Conservation (phyloP, 2,329 filamentous ascomycete genomes). For the Huntiella omanensis region DNA sequence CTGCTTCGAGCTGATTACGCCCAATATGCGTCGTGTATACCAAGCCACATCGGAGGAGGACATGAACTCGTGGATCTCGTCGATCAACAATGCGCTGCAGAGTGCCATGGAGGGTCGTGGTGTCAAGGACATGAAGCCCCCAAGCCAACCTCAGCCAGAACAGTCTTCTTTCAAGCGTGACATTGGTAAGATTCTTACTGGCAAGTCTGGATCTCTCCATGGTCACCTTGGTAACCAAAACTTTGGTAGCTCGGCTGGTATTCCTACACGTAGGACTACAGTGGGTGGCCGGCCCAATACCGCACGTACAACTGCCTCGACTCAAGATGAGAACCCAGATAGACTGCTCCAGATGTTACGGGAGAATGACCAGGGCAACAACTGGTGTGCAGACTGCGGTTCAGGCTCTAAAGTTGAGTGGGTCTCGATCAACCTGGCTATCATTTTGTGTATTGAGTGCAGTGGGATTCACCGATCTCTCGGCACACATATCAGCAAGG, state of each 20-base stretch:
- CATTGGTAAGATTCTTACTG: constrained; percentile 81
- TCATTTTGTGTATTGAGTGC: constrained; percentile 93
- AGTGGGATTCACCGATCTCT: constrained; percentile 92
- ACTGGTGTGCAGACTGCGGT: constrained; percentile 84
- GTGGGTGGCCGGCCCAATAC: constrained; percentile 72
- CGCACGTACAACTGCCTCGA: constrained; percentile 47
- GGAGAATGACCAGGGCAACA: constrained; percentile 81
- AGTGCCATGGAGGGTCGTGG: constrained; percentile 78
- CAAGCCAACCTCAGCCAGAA: constrained; percentile 15
- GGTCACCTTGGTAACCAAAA: constrained; percentile 32
- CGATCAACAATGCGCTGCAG: constrained; percentile 93
- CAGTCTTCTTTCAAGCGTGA: constrained; percentile 52
- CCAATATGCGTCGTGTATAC: constrained; percentile 87
- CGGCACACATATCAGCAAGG: constrained; percentile 93
- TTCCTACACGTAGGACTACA: constrained; percentile 69
- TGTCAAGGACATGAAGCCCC: constrained; percentile 31
- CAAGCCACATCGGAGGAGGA: constrained; percentile 96
- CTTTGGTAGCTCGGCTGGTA: constrained; percentile 26
- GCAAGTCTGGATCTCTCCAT: constrained; percentile 61
- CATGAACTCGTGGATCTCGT: constrained; percentile 89
- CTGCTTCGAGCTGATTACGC: constrained; percentile 96
- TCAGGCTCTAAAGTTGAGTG: constrained; percentile 88
- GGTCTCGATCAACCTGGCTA: constrained; percentile 95
- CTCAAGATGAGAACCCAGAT: constrained; percentile 65
- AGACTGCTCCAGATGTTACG: constrained; percentile 74